Conservation (phyloP, 1,139 yeast genomes). For the Hansenula lynferdii region DNA sequence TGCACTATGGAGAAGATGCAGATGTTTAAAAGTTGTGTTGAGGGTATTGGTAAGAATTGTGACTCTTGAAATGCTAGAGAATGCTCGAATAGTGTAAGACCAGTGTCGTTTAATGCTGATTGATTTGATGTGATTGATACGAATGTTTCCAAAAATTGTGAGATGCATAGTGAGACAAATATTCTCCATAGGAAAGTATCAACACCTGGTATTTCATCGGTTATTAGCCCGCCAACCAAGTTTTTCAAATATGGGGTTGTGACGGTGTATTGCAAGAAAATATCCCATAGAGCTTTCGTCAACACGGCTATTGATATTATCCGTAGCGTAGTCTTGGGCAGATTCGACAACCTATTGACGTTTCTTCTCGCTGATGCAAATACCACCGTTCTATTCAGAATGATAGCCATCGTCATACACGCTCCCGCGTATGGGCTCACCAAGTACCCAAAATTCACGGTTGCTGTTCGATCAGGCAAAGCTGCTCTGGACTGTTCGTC, state of each 20-base stretch:
- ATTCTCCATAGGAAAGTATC: constrained; percentile 61
- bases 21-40: constrained; percentile 48
- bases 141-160: constrained; percentile 69
- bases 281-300: constrained; percentile 29
- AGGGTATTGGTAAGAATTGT: constrained; percentile 46
- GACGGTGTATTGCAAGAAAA: constrained; percentile 25
- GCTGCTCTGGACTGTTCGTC: constrained; percentile 2
- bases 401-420: constrained; percentile 60
- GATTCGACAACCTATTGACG: constrained; percentile 7
- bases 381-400: constrained; percentile 59
- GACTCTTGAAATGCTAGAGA: constrained; percentile 72
- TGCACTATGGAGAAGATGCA: constrained; percentile 48
- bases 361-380: constrained; percentile 55
- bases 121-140: constrained; percentile 55
- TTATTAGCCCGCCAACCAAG: constrained; percentile 1
- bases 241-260: neutral
- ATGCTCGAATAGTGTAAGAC: constrained; percentile 68
- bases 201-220: constrained; percentile 18
- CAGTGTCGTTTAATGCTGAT: constrained; percentile 60
- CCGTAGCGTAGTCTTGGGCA: constrained; percentile 3
- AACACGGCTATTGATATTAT: constrained; percentile 28
- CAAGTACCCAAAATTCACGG: constrained; percentile 26
- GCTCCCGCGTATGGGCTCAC: constrained; percentile 45
- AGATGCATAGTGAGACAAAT: constrained; percentile 54
- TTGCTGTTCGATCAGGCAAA: constrained; percentile 16